phyloP scores from a whole-genome alignment of 164 flowering plant species.

The Tetrastigma voinierianum region DNA sequence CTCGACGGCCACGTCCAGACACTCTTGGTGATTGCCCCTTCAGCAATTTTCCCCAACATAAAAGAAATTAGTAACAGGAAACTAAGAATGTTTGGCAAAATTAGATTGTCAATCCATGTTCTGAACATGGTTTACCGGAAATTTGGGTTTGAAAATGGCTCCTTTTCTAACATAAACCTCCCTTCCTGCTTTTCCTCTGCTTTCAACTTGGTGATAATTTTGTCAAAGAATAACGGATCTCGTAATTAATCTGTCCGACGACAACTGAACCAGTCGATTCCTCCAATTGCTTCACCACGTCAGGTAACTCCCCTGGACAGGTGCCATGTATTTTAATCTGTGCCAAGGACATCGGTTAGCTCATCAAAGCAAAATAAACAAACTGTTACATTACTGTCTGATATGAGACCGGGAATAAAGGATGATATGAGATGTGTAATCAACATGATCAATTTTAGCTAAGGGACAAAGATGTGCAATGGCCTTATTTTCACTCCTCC shows the following conservation, averaged over 20 bases:
- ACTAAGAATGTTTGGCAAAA: neutral
- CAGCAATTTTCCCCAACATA: constrained; percentile 28
- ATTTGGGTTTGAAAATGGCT: constrained; percentile 18
- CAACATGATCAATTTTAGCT: too few relatives aligned
- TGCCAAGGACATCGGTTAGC: neutral
- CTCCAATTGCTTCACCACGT: constrained; percentile 74
- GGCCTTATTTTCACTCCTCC: too few relatives aligned
- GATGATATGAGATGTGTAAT: too few relatives aligned
- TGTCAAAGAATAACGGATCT: constrained; percentile 78
- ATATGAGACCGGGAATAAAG: too few relatives aligned
- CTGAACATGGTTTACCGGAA: constrained; percentile 17
- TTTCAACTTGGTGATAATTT: constrained; percentile 72
- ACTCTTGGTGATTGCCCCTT: constrained; percentile 19
- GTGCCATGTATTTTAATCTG: constrained; percentile 79
- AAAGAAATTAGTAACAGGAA: neutral
- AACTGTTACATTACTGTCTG: neutral
- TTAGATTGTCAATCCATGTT: constrained; percentile 11
- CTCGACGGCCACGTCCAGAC: constrained; percentile 44
- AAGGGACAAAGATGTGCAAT: too few relatives aligned
- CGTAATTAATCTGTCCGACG: constrained; percentile 80
- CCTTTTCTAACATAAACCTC: constrained; percentile 37
- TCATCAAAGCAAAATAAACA: neutral
- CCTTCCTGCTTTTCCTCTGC: constrained; percentile 66
- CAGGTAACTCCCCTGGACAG: constrained; percentile 83
- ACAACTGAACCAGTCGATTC: constrained; percentile 74